These are phyloP conservation scores for Colletotrichum caudatum DNA, from an alignment of 2,329 filamentous ascomycete genomes.

Conservation along the genomic window DNA sequence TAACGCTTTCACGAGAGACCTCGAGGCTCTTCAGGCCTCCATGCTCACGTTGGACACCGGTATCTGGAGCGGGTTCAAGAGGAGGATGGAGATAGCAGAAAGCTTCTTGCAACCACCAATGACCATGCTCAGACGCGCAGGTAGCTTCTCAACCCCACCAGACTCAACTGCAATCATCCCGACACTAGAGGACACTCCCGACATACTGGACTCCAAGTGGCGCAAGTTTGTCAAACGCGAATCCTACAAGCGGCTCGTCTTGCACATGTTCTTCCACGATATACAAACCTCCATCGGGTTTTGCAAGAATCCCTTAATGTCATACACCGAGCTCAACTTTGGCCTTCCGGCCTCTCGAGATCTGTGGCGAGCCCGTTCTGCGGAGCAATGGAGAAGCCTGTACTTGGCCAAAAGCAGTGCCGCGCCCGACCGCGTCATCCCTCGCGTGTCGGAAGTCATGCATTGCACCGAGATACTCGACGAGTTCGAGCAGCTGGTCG, in stretches of 20 bases:
- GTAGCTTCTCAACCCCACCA: slow-evolving; percentile 46
- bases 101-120: slow-evolving; percentile 52
- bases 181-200: slow-evolving; percentile 29
- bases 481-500: slow-evolving; percentile 43
- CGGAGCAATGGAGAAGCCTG: slow-evolving; percentile 46
- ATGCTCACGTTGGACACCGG: slow-evolving; percentile 51
- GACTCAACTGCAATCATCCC: slow-evolving; percentile 29
- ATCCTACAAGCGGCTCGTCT: slow-evolving; percentile 49
- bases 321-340: slow-evolving; percentile 49
- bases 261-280: slow-evolving; percentile 48
- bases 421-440: slow-evolving; percentile 21
- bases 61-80: slow-evolving; percentile 53
- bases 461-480: slow-evolving; percentile 40
- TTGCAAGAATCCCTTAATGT: slow-evolving; percentile 47
- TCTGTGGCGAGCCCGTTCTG: slow-evolving; percentile 45
- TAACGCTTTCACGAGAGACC: slow-evolving; percentile 49
- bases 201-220: slow-evolving; percentile 41
- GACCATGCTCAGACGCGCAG: slow-evolving; percentile 53
- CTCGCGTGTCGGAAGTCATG: slow-evolving; percentile 36
- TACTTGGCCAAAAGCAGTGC: slow-evolving; percentile 35
- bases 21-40: slow-evolving; percentile 51
- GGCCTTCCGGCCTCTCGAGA: slow-evolving; percentile 44
- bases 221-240: slow-evolving; percentile 48
- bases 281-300: slow-evolving; percentile 48
- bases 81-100: slow-evolving; percentile 56